phyloP scores from a whole-genome alignment of 768 basidiomycete genomes.

The Coprinopsis sp. region DNA sequence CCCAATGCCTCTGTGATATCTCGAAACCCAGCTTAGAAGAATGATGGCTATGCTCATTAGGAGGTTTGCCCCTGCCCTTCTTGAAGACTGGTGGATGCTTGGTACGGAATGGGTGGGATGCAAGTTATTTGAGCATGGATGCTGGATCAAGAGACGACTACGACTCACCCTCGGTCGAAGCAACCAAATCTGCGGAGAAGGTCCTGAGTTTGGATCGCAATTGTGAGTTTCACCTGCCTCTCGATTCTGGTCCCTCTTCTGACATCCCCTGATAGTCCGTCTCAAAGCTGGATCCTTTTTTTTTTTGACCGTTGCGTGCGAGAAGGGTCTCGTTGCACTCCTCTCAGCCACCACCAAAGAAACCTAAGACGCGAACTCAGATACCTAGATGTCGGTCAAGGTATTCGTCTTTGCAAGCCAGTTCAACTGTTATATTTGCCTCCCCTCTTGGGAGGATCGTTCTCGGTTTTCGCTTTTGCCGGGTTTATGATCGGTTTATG shows the following conservation, averaged over 20 bases:
- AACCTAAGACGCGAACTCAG: neutral
- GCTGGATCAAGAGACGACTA: slow-evolving; percentile 81
- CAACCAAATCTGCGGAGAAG: slow-evolving; percentile 54
- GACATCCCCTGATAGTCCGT: slow-evolving; percentile 52
- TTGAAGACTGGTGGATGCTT: slow-evolving; percentile 93
- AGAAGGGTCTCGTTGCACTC: slow-evolving; percentile 77
- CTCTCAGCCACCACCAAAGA: slow-evolving; percentile 35
- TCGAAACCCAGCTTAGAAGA: slow-evolving; percentile 30
- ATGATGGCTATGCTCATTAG: slow-evolving; percentile 65
- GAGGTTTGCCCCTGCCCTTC: slow-evolving; percentile 64
- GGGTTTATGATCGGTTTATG: no score
- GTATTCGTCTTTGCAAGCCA: no score
- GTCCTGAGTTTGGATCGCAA: slow-evolving; percentile 93
- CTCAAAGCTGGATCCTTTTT: slow-evolving; percentile 86
- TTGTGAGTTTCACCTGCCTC: slow-evolving; percentile 44
- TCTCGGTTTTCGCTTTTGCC: no score
- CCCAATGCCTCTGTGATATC: slow-evolving; percentile 36
- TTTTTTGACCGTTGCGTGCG: slow-evolving; percentile 78
- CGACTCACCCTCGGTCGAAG: slow-evolving; percentile 26
- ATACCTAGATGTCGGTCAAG: no score
- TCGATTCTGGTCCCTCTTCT: slow-evolving; percentile 7
- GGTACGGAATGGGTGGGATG: slow-evolving; percentile 97
- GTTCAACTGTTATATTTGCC: no score
- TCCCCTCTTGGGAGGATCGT: no score
- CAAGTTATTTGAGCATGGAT: slow-evolving; percentile 87